Evolutionary conservation across 1,284 basidiomycete species (phyloP), one percentile per base, ranked within the genome.

Genomic region (Mrakiaceae sp.): DNA sequence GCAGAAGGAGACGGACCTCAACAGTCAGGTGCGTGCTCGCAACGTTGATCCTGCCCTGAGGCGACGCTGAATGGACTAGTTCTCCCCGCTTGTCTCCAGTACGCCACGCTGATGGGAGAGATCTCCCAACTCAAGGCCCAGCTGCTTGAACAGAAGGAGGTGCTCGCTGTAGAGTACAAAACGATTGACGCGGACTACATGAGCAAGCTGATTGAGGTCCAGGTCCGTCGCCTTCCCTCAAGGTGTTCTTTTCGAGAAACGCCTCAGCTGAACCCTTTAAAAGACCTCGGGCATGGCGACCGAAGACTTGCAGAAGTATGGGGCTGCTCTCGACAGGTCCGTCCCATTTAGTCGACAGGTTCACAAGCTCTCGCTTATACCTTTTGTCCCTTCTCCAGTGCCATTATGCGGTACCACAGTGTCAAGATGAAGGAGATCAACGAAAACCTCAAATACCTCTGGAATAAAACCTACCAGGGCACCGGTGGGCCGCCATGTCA

Each of bases 371-470:
- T 27, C 2, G 40, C 46, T 59, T 5, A 16, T 49, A 14, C n/a
- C 44, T 43, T 14, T 27, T n/a, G 14, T 27, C n/a, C 6, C 44
- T 50, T 47, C 58, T 6, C 14, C 68, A 94, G 91, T 70, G 95
- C 93, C 55, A 98, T 98, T 76, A 93, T 98, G 88, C 90, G 90
- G 75, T 99, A 96, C 73, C 96, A 99, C 73, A 80, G 87, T n/a
- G 82, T 97, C 72, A 99, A 99, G 78, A 98, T 99, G 96, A 91
- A 93, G 75, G 96, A 99, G 80, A 94, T 99, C 72, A 99, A 99
- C 72, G 91, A 95, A 71, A 93, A 86, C 39, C 96, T 96, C 84
- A 86, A 87, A 65, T 89, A 92, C 73, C 77, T 98, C 2, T 99
- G 96, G 96, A 94, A 91, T 73, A 95, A 94, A 79, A 98, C 95